Evolutionary conservation across 495 filamentous ascomycete genomes (phyloP), one percentile per base, ranked within the genome.

Genomic region (Penicillium diatomitis): DNA sequence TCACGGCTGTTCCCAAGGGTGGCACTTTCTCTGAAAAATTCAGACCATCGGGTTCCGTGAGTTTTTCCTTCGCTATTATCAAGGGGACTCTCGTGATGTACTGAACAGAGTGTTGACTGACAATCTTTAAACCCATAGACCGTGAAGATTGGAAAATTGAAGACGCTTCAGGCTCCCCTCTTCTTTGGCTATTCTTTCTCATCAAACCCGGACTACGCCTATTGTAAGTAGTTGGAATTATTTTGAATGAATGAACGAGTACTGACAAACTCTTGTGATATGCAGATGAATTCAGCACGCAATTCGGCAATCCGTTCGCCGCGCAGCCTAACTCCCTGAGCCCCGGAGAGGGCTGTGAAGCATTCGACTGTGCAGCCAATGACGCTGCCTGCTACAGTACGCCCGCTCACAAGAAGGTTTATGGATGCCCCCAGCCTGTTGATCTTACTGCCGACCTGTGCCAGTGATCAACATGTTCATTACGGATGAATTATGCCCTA

Each of bases 131-230:
- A 55, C 48, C 30, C 46, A 45, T 12, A 64, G 61, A 64, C 58
- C 35, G 38, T 64, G 27, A 64, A 64, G 49, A 64, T 64, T 28
- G 50, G 54, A 38, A 58, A 55, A 44, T 54, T 58, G 41, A 64
- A 64, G 47, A 64, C 61, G 29, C 49, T 64, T 12, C 20, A 35
- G 36, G 48, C 11, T 5, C 61, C 58, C 51, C 55, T 61, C 46
- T 64, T 64, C 51, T 64, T 63, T 53, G 58, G 57, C 44, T 63
- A 63, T 47, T 63, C 61, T 10, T 59, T 64, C 51, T 54, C 52
- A 3, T 57, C 55, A 8, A 58, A 53, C 45, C 61, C 61, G 4
- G 51, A 64, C 55, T 64, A 64, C 38, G 58, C 53, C 1, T 64
- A 61, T 51, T 64, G 58, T 64, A 36, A 58, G 61, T 61, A 28